Base-by-base conservation (phyloP, 495 filamentous ascomycete genomes). In the Penicillium verhagenii region DNA sequence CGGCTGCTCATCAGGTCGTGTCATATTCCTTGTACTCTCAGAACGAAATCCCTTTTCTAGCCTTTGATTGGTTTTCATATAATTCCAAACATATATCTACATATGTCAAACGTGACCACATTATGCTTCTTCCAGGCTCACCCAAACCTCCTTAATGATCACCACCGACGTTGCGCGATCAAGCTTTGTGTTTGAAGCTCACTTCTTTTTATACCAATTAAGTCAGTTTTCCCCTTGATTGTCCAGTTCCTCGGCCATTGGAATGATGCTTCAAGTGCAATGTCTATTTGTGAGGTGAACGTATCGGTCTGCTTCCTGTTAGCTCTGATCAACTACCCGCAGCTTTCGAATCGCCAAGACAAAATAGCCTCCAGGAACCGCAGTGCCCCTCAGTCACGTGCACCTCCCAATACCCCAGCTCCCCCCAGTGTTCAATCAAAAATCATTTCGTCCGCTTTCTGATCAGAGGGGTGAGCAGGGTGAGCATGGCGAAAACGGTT, bases 21-120 rank as follows among this genome's bases (percentile, higher is more conserved):
- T 58, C 11, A 58, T 58, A 44, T 53, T 50, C 24, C 55, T 58
- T 16, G 43, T 25, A 20, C 43, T 58, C 29, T 33, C 49, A 47
- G 18, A 58, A 38, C 31, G 44, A 14, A 47, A 33, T 53, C 35
- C 26, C 25, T 14, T 58, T 16, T 45, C 40, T 42, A 48, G 52
- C 23, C 14, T 31, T 48, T 33, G 28, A 48, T 35, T 5, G 4
- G 5, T 35, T 1, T 35, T 35, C n/a, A 35, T 14, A 35, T n/a
- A n/a, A n/a, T n/a, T 8, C 1, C 28, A 29, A 29, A 29, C 11
- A 16, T 31, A 47, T 47, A 11, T 26, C 23, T 47, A 47, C 14
- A 28, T n/a, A n/a, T n/a, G n/a, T n/a, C n/a, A n/a, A n/a, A n/a
- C 23, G 44, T 29, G 25, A 29, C 24, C 25, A 47, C 14, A 47